Evolutionary conservation across 768 basidiomycete genomes (phyloP), one percentile per base, ranked within the genome.

Genomic region (Kwoniella heveanensis): DNA sequence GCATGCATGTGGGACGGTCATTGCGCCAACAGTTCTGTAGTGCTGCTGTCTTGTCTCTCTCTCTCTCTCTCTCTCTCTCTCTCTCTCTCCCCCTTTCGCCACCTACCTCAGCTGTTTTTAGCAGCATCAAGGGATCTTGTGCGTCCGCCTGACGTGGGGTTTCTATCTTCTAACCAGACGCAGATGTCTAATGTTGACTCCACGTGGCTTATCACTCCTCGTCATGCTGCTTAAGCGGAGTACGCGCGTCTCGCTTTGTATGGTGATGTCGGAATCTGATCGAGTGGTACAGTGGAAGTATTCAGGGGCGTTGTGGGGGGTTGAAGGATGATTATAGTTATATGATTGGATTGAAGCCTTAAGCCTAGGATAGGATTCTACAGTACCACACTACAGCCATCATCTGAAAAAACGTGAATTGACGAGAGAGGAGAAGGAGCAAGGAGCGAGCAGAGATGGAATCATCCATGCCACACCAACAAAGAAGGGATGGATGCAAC

Each of bases 391-490:
- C 39, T 17, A 3, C 39, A 44, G 39, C 39, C 17, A 44, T 3
- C 39, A 44, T 19, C 39, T 44, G 47, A 47, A 47, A 48, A 57
- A 47, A 25, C 39, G n/a, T 29, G 47, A 27, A 47, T 29, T 47
- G 44, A 53, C 47, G 56, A 30, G 27, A 46, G 36, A n/a, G 32
- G 22, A 56, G 27, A 21, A 46, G 24, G 26, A 48, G 24, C 44
- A 57, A 10, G 44, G 27, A n/a, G 47, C 4, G 26, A 29, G 22
- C 26, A 26, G n/a, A 46, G 32, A 32, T 32, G 32, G 32, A 32
- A 32, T 32, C 32, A 32, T 32, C 32, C n/a, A n/a, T n/a, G n/a
- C n/a, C n/a, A n/a, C n/a, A n/a, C n/a, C 32, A 32, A 32, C 32
- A 32, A 32, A 32, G 32, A 32, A 32, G 7, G 13, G 32, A 13